Base-by-base conservation (phyloP, 1,284 basidiomycete species). In the Ceratobasidium sp. region DNA sequence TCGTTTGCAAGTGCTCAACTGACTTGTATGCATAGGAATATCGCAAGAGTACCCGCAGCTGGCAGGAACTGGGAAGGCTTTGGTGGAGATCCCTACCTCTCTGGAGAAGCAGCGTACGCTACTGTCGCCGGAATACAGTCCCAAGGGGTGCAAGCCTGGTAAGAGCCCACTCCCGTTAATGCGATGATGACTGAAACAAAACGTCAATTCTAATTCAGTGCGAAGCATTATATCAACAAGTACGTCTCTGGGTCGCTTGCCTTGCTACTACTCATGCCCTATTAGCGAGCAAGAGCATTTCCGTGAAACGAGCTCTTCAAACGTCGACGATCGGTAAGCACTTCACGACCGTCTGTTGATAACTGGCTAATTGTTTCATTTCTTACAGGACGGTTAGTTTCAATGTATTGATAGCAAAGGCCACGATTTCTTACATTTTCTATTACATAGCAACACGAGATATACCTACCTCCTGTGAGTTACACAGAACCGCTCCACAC, bases 41-140 rank as follows among this genome's bases (percentile, higher is more conserved):
- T 89, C 60, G 83, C 82, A 64, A 83, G 89, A n/a, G 81, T 81
- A 0, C 84, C 88, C 4, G 84, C 84, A 17, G 86, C 82, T n/a
- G 90, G 90, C 0, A 80, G 90, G 29, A 87, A 87, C 75, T 92
- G 88, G 87, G 90, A 92, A 81, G 85, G 85, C 77, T 87, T 78
- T 54, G 76, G 79, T 47, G 83, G 79, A 10, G 86, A 88, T 73
- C 87, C 88, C 0, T 91, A 85, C 76, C 80, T 91, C 31, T 82
- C 82, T 72, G 86, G 87, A 15, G 86, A 87, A 75, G 83, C 83
- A 2, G 84, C 88, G 0, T 87, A 82, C 72, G 82, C 86, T 70
- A 80, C 77, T 31, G 75, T 82, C 72, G 73, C 74, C 25, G 89
- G 89, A 8, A 80, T 89, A 29, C 89, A 91, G 76, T 83, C 84